Percentiles rank a stretch among this genome's conserved stretches.
These are phyloP conservation scores for Arctostaphylos glauca DNA, from an alignment of 148 eudicot species.

Conservation along the genomic window DNA sequence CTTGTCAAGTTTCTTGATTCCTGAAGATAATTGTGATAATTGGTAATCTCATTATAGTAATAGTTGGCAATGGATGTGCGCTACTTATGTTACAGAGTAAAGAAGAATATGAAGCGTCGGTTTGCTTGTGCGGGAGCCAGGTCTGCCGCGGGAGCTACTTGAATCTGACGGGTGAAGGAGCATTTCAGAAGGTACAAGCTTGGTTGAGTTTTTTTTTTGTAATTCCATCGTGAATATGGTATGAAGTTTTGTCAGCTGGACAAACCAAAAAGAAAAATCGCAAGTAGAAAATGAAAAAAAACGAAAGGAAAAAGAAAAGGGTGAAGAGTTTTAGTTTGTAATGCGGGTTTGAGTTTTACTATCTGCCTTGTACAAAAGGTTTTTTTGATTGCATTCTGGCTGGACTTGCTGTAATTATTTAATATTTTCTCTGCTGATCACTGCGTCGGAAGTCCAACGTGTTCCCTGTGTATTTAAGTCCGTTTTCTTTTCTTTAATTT, in stretches of 20 bases:
- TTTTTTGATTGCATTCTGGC: constrained; percentile 8
- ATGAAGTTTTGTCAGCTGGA: neutral
- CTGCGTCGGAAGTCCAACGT: neutral
- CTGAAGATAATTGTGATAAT: neutral
- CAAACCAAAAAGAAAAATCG: neutral
- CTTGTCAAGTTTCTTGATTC: constrained; percentile 9
- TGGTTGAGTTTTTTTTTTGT: neutral
- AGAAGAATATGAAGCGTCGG: constrained; percentile 96
- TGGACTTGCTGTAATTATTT: constrained; percentile 1
- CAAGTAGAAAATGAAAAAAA: neutral
- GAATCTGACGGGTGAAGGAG: constrained; percentile 91
- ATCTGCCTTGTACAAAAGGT: neutral
- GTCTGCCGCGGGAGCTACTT: constrained; percentile 99
- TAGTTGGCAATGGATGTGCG: constrained; percentile 10
- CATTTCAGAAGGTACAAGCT: constrained; percentile 73
- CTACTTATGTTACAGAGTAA: constrained; percentile 62
- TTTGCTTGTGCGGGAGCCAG: constrained; percentile 96
- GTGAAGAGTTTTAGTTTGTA: neutral
- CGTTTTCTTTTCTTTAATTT: neutral
- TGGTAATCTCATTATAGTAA: neutral
- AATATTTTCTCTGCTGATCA: neutral
- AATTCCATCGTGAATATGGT: neutral
- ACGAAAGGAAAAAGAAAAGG: neutral
- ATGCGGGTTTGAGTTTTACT: neutral
- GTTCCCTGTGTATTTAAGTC: neutral